Evolutionary conservation across 2,329 filamentous ascomycete genomes (phyloP).

Genomic region (Biscogniauxia mediterranea): DNA sequence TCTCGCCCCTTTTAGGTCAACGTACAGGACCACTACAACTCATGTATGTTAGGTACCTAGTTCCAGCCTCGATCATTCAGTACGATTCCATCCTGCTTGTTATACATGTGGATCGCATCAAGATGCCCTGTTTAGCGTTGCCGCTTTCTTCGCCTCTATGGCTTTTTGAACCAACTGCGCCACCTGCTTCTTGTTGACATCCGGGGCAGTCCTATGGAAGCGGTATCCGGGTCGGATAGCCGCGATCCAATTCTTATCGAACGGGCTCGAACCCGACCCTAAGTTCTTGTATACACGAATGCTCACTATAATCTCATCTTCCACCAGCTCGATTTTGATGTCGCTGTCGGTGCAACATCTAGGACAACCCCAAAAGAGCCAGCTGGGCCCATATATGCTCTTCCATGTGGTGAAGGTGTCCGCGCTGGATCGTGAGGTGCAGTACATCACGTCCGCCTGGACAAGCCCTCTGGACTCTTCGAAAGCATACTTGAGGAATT

Average conservation of each 20-base stretch:
- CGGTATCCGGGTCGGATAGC: constrained; percentile 5
- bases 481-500: constrained; percentile 9
- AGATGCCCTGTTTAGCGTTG: neutral
- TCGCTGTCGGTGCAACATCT: constrained; percentile 10
- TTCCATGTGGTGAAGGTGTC: constrained; percentile 2
- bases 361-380: constrained; percentile 6
- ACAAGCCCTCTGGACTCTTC: constrained; percentile 10
- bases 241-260: constrained; percentile 13
- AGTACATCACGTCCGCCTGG: constrained; percentile 9
- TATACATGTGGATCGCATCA: too few relatives aligned
- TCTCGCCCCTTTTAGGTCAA: neutral
- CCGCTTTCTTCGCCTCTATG: constrained; percentile 1
- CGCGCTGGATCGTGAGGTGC: neutral
- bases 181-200: neutral
- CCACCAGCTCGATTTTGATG: constrained; percentile 9
- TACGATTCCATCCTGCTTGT: too few relatives aligned
- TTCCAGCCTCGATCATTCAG: too few relatives aligned
- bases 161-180: neutral
- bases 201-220: neutral
- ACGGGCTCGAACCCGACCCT: constrained; percentile 7
- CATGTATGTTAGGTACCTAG: too few relatives aligned
- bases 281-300: constrained; percentile 14
- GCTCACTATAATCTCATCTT: constrained; percentile 13
- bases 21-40: neutral
- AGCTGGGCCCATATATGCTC: constrained; percentile 9